phyloP scores from a whole-genome alignment of 1,284 basidiomycete species.

The Takashimella koratensis region DNA sequence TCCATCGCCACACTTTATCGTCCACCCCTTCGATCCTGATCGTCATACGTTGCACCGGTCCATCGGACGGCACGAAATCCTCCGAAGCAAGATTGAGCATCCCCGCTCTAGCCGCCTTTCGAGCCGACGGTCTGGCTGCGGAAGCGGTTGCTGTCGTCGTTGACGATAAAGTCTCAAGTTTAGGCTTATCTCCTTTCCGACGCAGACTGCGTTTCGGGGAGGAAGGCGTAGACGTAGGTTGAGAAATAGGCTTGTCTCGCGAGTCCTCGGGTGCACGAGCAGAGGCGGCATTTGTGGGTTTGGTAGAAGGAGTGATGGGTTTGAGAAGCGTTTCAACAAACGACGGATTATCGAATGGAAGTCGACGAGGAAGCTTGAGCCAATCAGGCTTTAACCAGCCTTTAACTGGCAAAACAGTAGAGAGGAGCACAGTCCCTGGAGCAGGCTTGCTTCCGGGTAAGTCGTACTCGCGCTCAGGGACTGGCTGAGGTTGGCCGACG shows the following conservation, averaged over 20 bases:
- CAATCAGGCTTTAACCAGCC: slow-evolving; percentile 34
- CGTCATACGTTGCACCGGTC: slow-evolving; percentile 30
- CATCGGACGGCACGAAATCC: slow-evolving; percentile 26
- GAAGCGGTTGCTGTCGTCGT: background rate
- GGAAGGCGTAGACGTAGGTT: background rate
- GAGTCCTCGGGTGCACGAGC: background rate
- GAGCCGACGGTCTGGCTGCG: background rate
- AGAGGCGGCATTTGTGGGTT: background rate
- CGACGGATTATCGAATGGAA: slow-evolving; percentile 35
- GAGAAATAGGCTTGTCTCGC: background rate
- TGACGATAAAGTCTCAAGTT: background rate
- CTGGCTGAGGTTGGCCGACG: background rate
- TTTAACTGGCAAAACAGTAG: slow-evolving; percentile 28
- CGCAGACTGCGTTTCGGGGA: slow-evolving; percentile 1
- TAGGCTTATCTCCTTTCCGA: background rate
- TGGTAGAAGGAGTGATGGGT: background rate
- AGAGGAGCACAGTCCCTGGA: slow-evolving; percentile 35
- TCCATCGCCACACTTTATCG: slow-evolving; percentile 31
- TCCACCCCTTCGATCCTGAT: slow-evolving; percentile 31
- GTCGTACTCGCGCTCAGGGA: background rate
- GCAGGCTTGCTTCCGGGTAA: slow-evolving; percentile 27
- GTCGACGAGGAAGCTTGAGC: slow-evolving; percentile 19
- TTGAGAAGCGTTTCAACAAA: slow-evolving; percentile 16
- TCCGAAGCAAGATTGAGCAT: slow-evolving; percentile 37
- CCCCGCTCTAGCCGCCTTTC: background rate